Evolutionary conservation across 352 stramenopile genomes (phyloP), one percentile per base, ranked within the genome.

Genomic region (Phytophthora sp.): DNA sequence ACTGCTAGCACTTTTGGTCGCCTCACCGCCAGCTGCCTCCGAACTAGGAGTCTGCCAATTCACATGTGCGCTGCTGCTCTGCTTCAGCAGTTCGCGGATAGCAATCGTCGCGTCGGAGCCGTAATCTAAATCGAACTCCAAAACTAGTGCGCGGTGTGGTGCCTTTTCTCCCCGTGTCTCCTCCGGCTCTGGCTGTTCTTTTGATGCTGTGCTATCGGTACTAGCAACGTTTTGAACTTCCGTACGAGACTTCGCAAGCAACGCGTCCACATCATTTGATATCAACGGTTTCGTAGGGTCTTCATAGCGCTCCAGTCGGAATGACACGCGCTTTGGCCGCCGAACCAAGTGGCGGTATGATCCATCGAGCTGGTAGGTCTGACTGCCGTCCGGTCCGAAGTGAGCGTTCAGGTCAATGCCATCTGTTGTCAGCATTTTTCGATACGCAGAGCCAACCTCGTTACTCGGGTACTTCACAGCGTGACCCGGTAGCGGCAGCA

Each of bases 281-380:
- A 98, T 63, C 38, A 99, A 71, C 39, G 91, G 88, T 54, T 97
- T 87, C n/a, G 82, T 84, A 17, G 85, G 69, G 72, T 99, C 91
- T 5, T 79, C 66, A 65, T 98, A 98, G 28, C 76, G 62, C 42
- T 92, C 79, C n/a, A 99, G 63, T 54, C 85, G 64, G 43, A 88
- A 96, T 10, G 71, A 82, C 18, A 98, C 87, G 65, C 95, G 77
- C 10, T 63, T 81, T 1, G 93, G 89, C 35, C 87, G 91, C 60
- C 88, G 87, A n/a, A 98, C 66, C n/a, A 98, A 46, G 62, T 96
- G 92, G 42, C 92, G 85, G 69, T 98, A 99, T 46, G 94, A 87
- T 35, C 94, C 94, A 11, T 84, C 76, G 0, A 97, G 67, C 38
- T 74, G 50, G 54, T 97, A 94, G 44, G 91, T 76, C 54, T 77